Conservation (phyloP, 768 basidiomycete species). For the Crepidotus variabilis region DNA sequence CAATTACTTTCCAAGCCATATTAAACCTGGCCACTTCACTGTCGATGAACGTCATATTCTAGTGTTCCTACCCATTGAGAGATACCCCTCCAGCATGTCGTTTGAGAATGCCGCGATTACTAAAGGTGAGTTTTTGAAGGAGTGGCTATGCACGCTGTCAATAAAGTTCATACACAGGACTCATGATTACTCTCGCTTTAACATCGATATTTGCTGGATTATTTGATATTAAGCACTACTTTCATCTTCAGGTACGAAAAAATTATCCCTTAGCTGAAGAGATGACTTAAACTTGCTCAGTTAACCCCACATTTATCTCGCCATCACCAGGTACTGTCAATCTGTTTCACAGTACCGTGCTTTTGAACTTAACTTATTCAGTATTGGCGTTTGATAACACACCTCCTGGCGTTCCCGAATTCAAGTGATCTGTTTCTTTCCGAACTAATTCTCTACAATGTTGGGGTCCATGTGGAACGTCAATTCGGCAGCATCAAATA, state of each 20-base stretch:
- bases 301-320: conserved; percentile 87
- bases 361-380: conserved; percentile 29
- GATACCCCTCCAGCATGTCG: conserved; percentile 52
- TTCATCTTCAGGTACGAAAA: conserved; percentile 69
- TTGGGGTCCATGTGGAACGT: conserved; percentile 72
- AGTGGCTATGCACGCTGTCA: neutral
- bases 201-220: conserved; percentile 73
- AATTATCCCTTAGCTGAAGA: neutral
- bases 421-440: conserved; percentile 84
- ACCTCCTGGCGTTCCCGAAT: conserved; percentile 76
- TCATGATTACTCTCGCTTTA: conserved; percentile 71
- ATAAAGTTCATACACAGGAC: conserved; percentile 49
- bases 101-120: conserved; percentile 83
- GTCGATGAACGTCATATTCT: too few relatives aligned
- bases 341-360: conserved; percentile 9
- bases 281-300: conserved; percentile 30
- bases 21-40: too few relatives aligned
- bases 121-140: conserved; percentile 50
- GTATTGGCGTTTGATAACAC: conserved; percentile 81
- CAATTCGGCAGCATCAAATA: conserved; percentile 86
- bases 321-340: conserved; percentile 69
- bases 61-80: too few relatives aligned
- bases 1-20: too few relatives aligned
- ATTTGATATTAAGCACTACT: conserved; percentile 85
- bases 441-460: conserved; percentile 69